phyloP scores from a whole-genome alignment of 2,329 filamentous ascomycete species.

The Neofusicoccum cordaticola region DNA sequence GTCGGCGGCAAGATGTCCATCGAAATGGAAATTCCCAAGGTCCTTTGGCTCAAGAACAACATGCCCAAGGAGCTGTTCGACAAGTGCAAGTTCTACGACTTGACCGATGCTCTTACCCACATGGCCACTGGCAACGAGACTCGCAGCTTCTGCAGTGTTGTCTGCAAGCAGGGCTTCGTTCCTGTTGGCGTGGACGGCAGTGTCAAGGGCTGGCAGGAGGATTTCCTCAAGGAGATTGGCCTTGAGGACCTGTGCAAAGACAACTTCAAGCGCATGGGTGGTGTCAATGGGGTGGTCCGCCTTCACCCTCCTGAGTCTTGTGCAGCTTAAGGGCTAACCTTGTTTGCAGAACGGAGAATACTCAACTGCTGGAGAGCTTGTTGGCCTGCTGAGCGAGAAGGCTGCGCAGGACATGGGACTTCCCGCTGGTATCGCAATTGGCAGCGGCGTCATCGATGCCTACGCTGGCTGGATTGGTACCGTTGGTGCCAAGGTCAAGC shows the following conservation, averaged over 20 bases:
- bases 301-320: slow-evolving; percentile 29
- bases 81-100: slow-evolving; percentile 94
- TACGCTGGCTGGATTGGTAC: slow-evolving; percentile 99
- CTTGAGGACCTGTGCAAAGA: slow-evolving; percentile 80
- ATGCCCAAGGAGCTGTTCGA: slow-evolving; percentile 91
- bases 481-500: slow-evolving; percentile 90
- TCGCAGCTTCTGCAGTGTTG: slow-evolving; percentile 89
- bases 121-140: slow-evolving; percentile 90
- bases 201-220: slow-evolving; percentile 96
- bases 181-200: slow-evolving; percentile 96
- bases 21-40: slow-evolving; percentile 99
- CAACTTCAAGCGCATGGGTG: slow-evolving; percentile 89
- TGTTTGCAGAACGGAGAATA: slow-evolving; percentile 87
- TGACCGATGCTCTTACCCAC: slow-evolving; percentile 89
- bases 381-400: slow-evolving; percentile 79
- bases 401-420: slow-evolving; percentile 82
- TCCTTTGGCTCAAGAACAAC: slow-evolving; percentile 96
- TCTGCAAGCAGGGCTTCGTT: slow-evolving; percentile 96
- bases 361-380: slow-evolving; percentile 85
- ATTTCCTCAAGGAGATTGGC: slow-evolving; percentile 85
- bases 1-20: slow-evolving; percentile 98
- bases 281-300: slow-evolving; percentile 90
- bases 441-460: slow-evolving; percentile 95
- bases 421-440: slow-evolving; percentile 82
- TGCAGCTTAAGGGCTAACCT: slow-evolving; percentile 28